Percentiles rank a stretch among this genome's conserved stretches.
Conservation (phyloP, 306 rosid genomes). For the Quercus robur region DNA sequence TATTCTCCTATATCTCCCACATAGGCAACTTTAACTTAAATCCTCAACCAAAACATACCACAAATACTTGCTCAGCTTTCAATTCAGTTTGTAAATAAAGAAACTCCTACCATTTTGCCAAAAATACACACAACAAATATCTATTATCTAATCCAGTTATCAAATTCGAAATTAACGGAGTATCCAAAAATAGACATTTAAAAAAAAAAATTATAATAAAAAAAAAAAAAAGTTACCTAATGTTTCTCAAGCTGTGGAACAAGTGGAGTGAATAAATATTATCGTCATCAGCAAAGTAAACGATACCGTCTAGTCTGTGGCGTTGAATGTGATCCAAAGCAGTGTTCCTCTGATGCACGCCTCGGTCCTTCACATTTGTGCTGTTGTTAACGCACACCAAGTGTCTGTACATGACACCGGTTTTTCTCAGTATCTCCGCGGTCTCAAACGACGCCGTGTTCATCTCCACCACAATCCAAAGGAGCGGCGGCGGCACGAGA, state of each 20-base stretch:
- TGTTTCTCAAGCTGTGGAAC: constrained; percentile 72
- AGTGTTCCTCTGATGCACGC: constrained; percentile 86
- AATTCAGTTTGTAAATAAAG: not conserved
- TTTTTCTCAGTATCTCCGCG: constrained; percentile 85
- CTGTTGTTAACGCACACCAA: constrained; percentile 66
- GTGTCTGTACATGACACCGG: constrained; percentile 90
- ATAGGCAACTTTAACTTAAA: not conserved
- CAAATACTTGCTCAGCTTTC: not conserved
- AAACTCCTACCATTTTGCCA: too few species aligned
- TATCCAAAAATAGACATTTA: not conserved
- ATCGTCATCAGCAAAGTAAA: constrained; percentile 93
- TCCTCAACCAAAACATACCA: not conserved
- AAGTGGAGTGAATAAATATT: constrained; percentile 77
- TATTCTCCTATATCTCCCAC: not conserved
- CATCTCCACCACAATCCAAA: constrained; percentile 94
- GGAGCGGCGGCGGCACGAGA: constrained; percentile 73
- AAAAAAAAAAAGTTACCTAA: constrained; percentile 44
- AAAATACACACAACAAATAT: too few species aligned
- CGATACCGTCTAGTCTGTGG: constrained; percentile 85
- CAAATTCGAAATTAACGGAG: not conserved
- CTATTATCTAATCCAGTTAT: not conserved
- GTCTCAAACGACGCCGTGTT: constrained; percentile 83
- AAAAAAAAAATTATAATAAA: not conserved
- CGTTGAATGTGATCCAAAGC: constrained; percentile 94
- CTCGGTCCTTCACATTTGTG: constrained; percentile 75